Base-by-base conservation (phyloP, 768 basidiomycete species). In the Mycena alexandri region DNA sequence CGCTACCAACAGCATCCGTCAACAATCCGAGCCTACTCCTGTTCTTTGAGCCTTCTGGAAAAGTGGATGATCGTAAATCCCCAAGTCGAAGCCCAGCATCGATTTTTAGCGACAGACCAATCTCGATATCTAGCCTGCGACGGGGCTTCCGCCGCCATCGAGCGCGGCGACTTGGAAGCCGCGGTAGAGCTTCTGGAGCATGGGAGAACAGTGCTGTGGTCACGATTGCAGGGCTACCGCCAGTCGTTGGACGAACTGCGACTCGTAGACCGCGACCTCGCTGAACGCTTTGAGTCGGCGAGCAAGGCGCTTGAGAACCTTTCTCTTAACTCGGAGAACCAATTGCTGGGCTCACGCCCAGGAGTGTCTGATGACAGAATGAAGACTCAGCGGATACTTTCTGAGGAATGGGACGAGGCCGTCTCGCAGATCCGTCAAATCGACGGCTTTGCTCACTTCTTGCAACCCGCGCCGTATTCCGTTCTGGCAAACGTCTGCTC, bases 121-220 rank as follows among this genome's bases (percentile, higher is more conserved):
- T 14, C 64, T 5, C 52, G 48, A 22, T 50, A 41, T 12, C 43
- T 70, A 2, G 60, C 58, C 10, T 43, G 16, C 21, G 63, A 70
- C 44, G 65, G 43, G n/a, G 65, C 65, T 2, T 55, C 65, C 12
- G 50, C 19, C 14, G 69, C 69, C 3, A 46, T 67, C 22, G 29
- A 47, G 17, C 17, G 14, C 16, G 54, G 54, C 2, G 36, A 63
- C 5, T 17, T 63, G 19, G 59, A 55, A n/a, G 16, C 13, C n/a
- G 48, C 47, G 6, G 22, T 36, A 43, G 69, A 70, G 36, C 41
- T 70, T 13, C 55, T 70, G 6, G 78, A 78, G 51, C 76, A 79
- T 34, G 77, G 78, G 2, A 72, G 77, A 7, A 73, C 75, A 3
- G 38, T 79, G 3, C 29, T 79, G 33, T 79, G 78, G 78, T 72